phyloP scores from a whole-genome alignment of 495 filamentous ascomycete species.

The Cudoniella acicularis region DNA sequence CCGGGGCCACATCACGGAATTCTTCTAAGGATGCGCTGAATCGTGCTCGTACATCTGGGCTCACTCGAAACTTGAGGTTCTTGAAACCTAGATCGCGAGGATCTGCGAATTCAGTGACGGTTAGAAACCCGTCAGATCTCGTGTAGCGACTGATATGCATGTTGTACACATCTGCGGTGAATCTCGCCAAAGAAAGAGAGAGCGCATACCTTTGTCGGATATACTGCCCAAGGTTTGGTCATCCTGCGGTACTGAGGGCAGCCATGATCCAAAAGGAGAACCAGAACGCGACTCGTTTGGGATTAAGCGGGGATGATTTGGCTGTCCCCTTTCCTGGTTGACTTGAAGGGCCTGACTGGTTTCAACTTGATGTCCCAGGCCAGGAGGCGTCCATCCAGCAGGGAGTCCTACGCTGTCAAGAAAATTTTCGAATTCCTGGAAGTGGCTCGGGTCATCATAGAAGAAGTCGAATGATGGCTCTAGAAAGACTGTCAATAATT shows the following conservation, averaged over 20 bases:
- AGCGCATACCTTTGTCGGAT: not conserved
- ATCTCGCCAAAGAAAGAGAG: not conserved
- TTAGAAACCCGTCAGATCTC: not conserved
- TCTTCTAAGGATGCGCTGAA: not conserved
- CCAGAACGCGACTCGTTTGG: not conserved
- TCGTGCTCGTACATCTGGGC: not conserved
- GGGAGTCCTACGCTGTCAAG: not conserved
- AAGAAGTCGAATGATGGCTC: not conserved
- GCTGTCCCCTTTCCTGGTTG: not conserved
- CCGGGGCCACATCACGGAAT: constrained; percentile 31
- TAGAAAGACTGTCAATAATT: not conserved
- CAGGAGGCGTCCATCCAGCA: not conserved
- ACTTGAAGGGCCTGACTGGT: not conserved
- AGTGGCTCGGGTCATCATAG: not conserved
- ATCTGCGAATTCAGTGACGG: not conserved
- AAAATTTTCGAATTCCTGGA: not conserved
- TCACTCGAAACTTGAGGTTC: not conserved
- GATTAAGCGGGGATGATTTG: not conserved
- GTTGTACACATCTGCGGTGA: not conserved
- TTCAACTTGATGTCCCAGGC: not conserved
- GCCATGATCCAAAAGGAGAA: not conserved
- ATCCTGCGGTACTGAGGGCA: not conserved
- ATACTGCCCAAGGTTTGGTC: not conserved
- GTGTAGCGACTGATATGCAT: not conserved
- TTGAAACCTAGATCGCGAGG: not conserved